Evolutionary conservation across 2,329 filamentous ascomycete genomes (phyloP), one percentile per base, ranked within the genome.

Genomic region (Torrubiella hemipterigena): DNA sequence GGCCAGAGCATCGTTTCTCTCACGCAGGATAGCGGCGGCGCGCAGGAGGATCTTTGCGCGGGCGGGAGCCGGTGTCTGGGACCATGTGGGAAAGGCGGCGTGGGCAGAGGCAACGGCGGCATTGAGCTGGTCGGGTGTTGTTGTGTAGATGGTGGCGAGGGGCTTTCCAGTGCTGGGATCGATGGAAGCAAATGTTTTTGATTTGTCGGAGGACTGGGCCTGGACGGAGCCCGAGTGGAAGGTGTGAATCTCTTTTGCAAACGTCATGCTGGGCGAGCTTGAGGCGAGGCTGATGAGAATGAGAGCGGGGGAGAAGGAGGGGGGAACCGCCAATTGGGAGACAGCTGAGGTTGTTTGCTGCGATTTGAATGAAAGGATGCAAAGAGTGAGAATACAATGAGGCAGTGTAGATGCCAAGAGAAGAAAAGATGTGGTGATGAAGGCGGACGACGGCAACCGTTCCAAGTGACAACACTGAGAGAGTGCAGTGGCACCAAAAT

Each of bases 1-100:
- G 30, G 85, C 85, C 25, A 93, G 77, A 34, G 77, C 74, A 47
- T 93, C 81, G 54, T 93, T 93, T 40, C 77, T 73, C 40, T 73
- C 59, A 28, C 84, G 79, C 10, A 93, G 66, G 11, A 93, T 57
- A 28, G 71, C 59, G 13, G 81, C 84, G 3, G 85, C 84, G 50
- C 73, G 75, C 18, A 85, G 78, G 8, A 93, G 73, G 43, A 93
- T 79, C 35, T 81, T 75, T 2, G 83, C 75, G 35, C 85, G 81
- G 46, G 74, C 72, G 38, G 81, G 65, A n/a, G 80, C 66, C 3
- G 84, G 73, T 10, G 78, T 91, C 34, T 69, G 63, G 2, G 83
- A 84, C 85, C 85, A 93, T 22, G 65, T 58, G 3, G 70, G 65
- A 52, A 93, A 93, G 1, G 83, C 84, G 20, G 63, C 61, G 34